Percentiles rank a stretch among this genome's conserved stretches.
Conservation (phyloP, 2,329 filamentous ascomycete genomes). For the Metarhizium humberi region DNA sequence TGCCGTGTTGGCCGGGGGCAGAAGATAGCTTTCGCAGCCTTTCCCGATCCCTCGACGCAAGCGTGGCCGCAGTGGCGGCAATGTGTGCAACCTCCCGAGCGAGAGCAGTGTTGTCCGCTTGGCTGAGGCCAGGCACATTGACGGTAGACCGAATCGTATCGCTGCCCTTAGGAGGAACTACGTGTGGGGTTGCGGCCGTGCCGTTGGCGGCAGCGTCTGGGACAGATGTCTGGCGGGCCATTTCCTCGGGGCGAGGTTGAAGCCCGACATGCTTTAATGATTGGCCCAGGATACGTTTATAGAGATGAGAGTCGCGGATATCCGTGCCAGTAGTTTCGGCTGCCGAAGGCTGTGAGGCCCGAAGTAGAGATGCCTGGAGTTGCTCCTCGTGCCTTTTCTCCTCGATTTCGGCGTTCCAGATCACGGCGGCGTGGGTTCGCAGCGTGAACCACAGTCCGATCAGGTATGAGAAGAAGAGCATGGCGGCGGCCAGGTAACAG, state of each 20-base stretch:
- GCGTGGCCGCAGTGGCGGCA: constrained; percentile 79
- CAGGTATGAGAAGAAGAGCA: constrained; percentile 86
- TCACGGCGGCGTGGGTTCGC: constrained; percentile 89
- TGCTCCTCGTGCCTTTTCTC: constrained; percentile 61
- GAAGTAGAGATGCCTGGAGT: constrained; percentile 21
- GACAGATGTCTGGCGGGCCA: constrained; percentile 28
- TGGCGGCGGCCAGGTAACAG: constrained; percentile 75
- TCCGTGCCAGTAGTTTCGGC: constrained; percentile 49
- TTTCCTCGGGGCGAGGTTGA: constrained; percentile 39
- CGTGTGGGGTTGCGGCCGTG: constrained; percentile 48
- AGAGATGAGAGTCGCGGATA: constrained; percentile 79
- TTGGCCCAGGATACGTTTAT: constrained; percentile 88
- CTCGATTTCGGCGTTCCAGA: constrained; percentile 82
- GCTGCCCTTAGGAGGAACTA: constrained; percentile 64
- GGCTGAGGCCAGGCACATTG: constrained; percentile 61
- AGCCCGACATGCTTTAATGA: constrained; percentile 78
- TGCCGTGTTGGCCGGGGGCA: constrained; percentile 15
- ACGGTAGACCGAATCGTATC: constrained; percentile 33
- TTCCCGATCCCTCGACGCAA: constrained; percentile 66
- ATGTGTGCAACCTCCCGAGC: constrained; percentile 87
- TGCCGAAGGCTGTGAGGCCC: constrained; percentile 27
- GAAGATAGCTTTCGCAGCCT: constrained; percentile 27
- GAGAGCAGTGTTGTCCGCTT: constrained; percentile 71
- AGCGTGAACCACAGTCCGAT: constrained; percentile 95
- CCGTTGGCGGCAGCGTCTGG: constrained; percentile 31